Base-by-base conservation (phyloP, 352 stramenopile genomes). In the Blastocystis sp. region DNA sequence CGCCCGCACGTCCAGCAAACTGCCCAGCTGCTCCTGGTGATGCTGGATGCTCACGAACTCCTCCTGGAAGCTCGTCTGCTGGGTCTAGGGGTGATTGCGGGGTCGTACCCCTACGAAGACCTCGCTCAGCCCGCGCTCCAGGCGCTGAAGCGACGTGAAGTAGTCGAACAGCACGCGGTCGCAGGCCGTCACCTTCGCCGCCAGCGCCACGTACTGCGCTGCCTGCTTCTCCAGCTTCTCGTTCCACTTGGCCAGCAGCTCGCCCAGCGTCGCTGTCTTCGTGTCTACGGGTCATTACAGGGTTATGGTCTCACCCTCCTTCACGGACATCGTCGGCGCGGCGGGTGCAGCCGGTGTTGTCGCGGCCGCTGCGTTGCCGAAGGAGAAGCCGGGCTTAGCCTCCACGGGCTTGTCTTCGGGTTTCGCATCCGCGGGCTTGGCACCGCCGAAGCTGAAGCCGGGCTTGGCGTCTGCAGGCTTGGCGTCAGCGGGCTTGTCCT, bases 31-130 rank as follows among this genome's bases (percentile, higher is more conserved):
- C 21, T 84, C 74, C 34, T 84, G 74, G 48, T 84, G 74, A 4
- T 59, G 5, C 40, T 84, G 52, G 61, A 84, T 84, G 61, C 66
- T 84, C 52, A 67, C 14, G 28, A 84, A 69, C n/a, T 69, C 74
- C 17, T 84, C 74, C 21, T 70, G 67, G 23, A 52, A 67, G 2
- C n/a, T 43, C 21, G 28, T 52, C 60, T 84, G 74, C 53, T 41
- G n/a, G 3, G 34, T 34, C 64, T 74, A 74, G 17, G 10, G 7
- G 7, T 74, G 7, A 74, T 7, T 10, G 0, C 17, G 1, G 7
- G 2, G 19, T 19, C 17, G 10, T 2, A 14, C 17, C 34, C 34
- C 43, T 17, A 62, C 56, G 9, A 69, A 59, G 14, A 84, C 66
- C 11, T 59, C 56, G 23, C 52, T 48, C n/a, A 84, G 34, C 1